Evolutionary conservation across 305 asterid genomes (phyloP).

Genomic region (Solanum hybrid): DNA sequence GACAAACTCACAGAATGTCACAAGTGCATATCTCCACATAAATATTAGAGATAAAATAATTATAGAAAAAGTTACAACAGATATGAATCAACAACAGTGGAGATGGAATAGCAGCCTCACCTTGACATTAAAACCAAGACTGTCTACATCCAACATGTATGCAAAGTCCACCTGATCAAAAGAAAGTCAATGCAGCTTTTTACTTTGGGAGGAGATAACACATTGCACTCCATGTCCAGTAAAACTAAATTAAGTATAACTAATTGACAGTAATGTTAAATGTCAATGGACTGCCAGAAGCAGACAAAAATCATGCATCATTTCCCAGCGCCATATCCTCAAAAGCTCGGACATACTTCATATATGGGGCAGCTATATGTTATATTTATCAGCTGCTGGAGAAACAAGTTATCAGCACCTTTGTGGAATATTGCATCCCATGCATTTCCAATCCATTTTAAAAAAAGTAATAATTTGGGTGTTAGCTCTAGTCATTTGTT

Average conservation of each 20-base stretch:
- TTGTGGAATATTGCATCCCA: not conserved
- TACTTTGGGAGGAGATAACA: not conserved
- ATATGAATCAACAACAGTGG: not conserved
- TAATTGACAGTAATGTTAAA: not conserved
- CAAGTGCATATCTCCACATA: not conserved
- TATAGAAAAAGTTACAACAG: not conserved
- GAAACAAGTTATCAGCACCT: not conserved
- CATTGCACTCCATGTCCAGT: not conserved
- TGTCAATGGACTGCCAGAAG: not conserved
- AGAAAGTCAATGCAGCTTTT: constrained; percentile 6
- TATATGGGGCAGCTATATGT: not conserved
- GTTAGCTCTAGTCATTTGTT: not conserved
- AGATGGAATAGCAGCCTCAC: constrained; percentile 21
- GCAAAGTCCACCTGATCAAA: constrained; percentile 73
- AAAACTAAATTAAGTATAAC: not conserved
- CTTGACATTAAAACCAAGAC: constrained; percentile 92
- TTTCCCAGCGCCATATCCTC: not conserved
- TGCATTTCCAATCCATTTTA: not conserved
- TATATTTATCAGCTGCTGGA: not conserved
- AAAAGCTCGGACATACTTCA: not conserved
- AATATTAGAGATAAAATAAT: not conserved
- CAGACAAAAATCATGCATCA: not conserved
- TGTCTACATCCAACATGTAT: constrained; percentile 75
- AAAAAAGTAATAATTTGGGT: not conserved
- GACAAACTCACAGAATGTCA: not conserved